These are phyloP conservation scores for Candida boidinii DNA, from an alignment of 805 yeast species.

Conservation along the genomic window DNA sequence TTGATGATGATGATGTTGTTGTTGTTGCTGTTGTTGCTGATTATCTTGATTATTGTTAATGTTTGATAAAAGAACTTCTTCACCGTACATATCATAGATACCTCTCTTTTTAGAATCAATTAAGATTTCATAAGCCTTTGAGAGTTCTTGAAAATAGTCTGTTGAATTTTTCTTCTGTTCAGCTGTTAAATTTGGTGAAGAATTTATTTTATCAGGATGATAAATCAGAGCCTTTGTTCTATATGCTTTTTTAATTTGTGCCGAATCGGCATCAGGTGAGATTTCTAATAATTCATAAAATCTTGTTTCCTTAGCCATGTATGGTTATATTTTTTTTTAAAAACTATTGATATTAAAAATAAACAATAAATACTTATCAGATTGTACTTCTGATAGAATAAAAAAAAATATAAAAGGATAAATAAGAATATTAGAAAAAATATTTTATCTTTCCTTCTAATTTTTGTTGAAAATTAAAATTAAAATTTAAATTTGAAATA, in stretches of 20 bases:
- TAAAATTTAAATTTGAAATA: no score
- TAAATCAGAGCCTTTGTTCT: slow-evolving; percentile 68
- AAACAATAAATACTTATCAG: no score
- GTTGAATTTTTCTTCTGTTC: slow-evolving; percentile 29
- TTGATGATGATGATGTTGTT: background rate
- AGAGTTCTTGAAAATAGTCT: slow-evolving; percentile 54
- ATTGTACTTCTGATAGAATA: no score
- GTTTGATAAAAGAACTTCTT: slow-evolving; percentile 21
- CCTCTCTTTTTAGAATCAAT: slow-evolving; percentile 35
- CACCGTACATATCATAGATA: slow-evolving; percentile 47
- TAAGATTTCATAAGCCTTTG: slow-evolving; percentile 59
- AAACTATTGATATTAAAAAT: no score
- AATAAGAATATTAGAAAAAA: no score
- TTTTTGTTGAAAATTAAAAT: no score
- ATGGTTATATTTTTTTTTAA: slow-evolving; percentile 1
- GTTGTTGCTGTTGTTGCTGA: background rate
- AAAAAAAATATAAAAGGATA: no score
- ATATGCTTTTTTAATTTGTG: slow-evolving; percentile 77
- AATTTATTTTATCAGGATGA: slow-evolving; percentile 81
- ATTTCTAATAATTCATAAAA: slow-evolving; percentile 70
- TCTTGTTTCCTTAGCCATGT: slow-evolving; percentile 64
- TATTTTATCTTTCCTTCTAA: no score
- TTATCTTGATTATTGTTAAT: background rate
- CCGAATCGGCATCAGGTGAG: slow-evolving; percentile 49
- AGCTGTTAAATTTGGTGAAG: no score